These are phyloP conservation scores for Tylopilus sp. DNA, from an alignment of 1,284 basidiomycete species.

Conservation along the genomic window DNA sequence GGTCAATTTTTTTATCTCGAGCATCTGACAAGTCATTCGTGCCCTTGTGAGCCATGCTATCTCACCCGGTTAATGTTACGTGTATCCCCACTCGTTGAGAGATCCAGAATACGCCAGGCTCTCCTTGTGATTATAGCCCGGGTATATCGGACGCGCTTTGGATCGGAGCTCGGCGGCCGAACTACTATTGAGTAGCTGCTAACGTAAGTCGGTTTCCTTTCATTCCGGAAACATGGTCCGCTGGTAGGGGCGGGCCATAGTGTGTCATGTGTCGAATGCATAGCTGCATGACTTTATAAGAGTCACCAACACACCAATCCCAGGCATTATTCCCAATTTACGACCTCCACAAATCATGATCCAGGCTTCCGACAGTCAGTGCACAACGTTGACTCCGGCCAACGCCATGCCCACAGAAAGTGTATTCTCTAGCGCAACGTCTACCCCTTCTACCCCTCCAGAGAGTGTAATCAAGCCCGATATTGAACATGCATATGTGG, in stretches of 20 bases:
- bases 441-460: not conserved
- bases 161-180: slow-evolving; percentile 14
- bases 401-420: not conserved
- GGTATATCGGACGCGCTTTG: not conserved
- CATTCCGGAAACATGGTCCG: not conserved
- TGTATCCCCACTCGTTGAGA: not conserved
- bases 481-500: slow-evolving; percentile 67
- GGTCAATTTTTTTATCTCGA: not conserved
- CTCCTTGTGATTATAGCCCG: not conserved
- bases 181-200: not conserved
- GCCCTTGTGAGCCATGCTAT: not conserved
- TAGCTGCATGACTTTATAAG: slow-evolving; percentile 8
- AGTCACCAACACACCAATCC: not conserved
- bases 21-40: not conserved
- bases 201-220: not conserved
- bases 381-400: not conserved
- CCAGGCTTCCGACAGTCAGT: slow-evolving; percentile 1
- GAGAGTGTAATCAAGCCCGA: slow-evolving; percentile 35
- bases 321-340: not conserved
- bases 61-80: not conserved
- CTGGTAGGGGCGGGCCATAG: not conserved
- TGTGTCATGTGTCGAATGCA: not conserved
- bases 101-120: not conserved
- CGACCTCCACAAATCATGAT: slow-evolving; percentile 13
- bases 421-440: not conserved